Conservation (phyloP, 179 eudicot genomes). For the Dionaea muscipula region DNA sequence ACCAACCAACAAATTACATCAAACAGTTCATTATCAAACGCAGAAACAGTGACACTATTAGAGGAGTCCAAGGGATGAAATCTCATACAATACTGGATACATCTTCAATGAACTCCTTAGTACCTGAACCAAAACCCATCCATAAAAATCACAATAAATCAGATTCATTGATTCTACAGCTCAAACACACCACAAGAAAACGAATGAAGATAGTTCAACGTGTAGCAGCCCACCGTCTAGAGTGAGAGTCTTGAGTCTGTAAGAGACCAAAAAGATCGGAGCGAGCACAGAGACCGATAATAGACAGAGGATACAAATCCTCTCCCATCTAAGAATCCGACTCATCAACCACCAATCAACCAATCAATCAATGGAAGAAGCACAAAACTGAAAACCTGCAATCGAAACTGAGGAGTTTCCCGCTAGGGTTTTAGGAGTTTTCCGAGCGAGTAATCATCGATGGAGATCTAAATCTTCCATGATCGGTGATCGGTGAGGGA, state of each 20-base stretch:
- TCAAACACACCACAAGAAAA: neutral
- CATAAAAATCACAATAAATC: neutral
- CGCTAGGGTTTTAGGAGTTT: no score
- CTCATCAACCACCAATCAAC: slow-evolving; percentile 40
- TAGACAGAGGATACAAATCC: slow-evolving; percentile 80
- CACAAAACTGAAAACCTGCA: no score
- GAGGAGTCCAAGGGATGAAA: neutral
- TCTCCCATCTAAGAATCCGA: slow-evolving; percentile 46
- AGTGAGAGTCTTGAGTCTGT: slow-evolving; percentile 28
- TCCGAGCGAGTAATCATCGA: no score
- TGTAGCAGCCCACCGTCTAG: slow-evolving; percentile 28
- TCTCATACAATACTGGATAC: slow-evolving; percentile 54
- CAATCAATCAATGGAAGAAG: no score
- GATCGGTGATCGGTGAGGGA: no score
- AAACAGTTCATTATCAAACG: neutral
- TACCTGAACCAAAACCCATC: slow-evolving; percentile 21
- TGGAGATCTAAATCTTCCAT: no score
- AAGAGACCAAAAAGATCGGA: slow-evolving; percentile 53
- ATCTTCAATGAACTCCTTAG: slow-evolving; percentile 41
- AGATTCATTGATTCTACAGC: slow-evolving; percentile 1
- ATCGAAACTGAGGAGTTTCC: no score
- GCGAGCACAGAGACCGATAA: slow-evolving; percentile 48
- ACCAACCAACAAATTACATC: slow-evolving; percentile 4
- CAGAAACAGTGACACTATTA: neutral
- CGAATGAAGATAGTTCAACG: neutral